Conservation (phyloP, 257 asterid species). For the Nicotiana knightiana region DNA sequence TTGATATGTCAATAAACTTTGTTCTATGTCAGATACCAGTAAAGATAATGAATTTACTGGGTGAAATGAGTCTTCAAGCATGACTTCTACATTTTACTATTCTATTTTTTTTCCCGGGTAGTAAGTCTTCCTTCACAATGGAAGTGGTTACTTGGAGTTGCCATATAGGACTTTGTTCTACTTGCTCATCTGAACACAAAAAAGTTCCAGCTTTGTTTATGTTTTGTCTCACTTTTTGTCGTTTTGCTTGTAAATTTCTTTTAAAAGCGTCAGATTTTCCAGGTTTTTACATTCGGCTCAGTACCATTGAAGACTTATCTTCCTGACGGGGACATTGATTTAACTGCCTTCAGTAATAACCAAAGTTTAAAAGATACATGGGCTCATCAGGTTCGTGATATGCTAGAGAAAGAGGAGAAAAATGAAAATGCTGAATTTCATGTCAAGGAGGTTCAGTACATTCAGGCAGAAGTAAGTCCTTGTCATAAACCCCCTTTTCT, state of each 20-base stretch:
- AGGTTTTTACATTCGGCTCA: conserved; percentile 89
- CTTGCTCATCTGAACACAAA: neutral
- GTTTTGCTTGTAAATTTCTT: neutral
- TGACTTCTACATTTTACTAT: neutral
- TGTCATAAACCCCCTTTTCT: neutral
- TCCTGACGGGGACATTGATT: conserved; percentile 91
- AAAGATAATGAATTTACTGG: neutral
- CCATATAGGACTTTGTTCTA: neutral
- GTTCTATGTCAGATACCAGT: neutral
- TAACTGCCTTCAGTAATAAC: conserved; percentile 75
- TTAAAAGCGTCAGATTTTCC: neutral
- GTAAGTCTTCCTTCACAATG: neutral
- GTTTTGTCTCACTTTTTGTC: neutral
- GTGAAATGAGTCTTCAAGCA: neutral
- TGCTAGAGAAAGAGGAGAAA: conserved; percentile 85
- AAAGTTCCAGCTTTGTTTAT: neutral
- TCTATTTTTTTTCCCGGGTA: neutral
- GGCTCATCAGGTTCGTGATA: conserved; percentile 89
- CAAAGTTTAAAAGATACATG: conserved; percentile 70
- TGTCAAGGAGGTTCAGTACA: conserved; percentile 98
- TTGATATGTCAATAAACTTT: neutral
- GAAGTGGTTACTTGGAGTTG: neutral
- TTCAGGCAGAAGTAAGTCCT: conserved; percentile 84
- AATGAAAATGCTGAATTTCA: conserved; percentile 83
- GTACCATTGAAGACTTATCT: conserved; percentile 94